Base-by-base conservation (phyloP, 257 asterid species). In the Penstemon davidsonii region DNA sequence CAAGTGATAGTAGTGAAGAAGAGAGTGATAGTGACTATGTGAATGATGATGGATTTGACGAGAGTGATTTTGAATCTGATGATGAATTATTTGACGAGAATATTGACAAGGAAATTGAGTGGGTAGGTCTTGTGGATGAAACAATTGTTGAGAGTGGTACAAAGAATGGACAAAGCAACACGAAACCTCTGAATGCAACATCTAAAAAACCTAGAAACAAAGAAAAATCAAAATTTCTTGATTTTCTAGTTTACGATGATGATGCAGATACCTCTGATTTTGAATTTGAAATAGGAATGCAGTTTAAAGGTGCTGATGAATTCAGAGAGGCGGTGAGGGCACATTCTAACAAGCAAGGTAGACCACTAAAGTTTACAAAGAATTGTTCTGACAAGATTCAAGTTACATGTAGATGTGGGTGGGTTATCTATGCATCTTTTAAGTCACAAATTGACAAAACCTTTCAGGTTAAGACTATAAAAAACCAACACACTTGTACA, bases 71-170 rank as follows among this genome's bases (percentile, higher is more conserved):
- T 44, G 55, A 62, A 44, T 44, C 15, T 45, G 43, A 62, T 62
- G 67, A 62, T 25, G 11, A 13, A 7, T 25, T 62, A 12, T 45
- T 3, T 44, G 55, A 43, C 25, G 55, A 19, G 42, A 62, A 62
- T 43, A 25, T 62, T 62, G 54, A 49, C 52, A 1, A 47, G 38
- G 69, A 64, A 40, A 64, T 64, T 47, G 69, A 64, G 7, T 64
- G 37, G 41, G 58, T 36, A 25, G 46, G 46, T 3, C 11, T 47
- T 5, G 7, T 5, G 8, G 43, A 62, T 45, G 8, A 11, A 2
- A 19, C 10, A 33, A 2, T 7, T 4, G 4, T 61, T 42, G 54
- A 61, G 3, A 42, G 4, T 18, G 39, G 43, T 13, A 25, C 33
- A 25, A 25, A 25, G 33, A 25, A 25, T 25, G 33, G 33, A 25